Base-by-base conservation (phyloP, 2,329 filamentous ascomycete genomes). In the Curvularia sp. region DNA sequence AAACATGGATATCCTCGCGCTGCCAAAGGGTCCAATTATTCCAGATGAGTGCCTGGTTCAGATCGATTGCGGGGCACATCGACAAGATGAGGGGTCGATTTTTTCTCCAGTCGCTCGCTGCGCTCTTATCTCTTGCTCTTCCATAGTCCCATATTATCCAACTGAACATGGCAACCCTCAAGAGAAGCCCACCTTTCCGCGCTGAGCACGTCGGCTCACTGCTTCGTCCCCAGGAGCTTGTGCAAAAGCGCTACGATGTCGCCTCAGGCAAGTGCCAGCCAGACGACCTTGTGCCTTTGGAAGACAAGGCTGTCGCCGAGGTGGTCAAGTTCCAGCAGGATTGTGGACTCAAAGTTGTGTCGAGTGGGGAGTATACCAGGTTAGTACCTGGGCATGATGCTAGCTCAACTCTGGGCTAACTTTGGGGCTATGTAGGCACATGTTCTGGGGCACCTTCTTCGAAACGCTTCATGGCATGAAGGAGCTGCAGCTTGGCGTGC, bases 161-260 rank as follows among this genome's bases (percentile, higher is more conserved):
- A 77, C 78, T 61, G 75, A 78, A 66, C 32, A 67, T 67, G 73
- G 66, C 71, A 39, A 58, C 70, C 38, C 66, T 67, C 38, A 75
- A 75, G 61, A 70, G 72, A 70, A 73, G 62, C 63, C 84, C 86
- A 41, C 88, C 87, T 49, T 91, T 90, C 77, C 84, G 89, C 71
- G 88, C 88, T 59, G 89, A 92, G 77, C 89, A 92, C 65, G 83
- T 90, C 60, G 89, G 89, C 49, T 91, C 88, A 13, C 81, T 92
- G 30, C 84, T 91, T 57, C 87, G 89, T 30, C 88, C 89, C 1
- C 76, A 85, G 51, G 78, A 83, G 50, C 83, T 92, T 25, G 80
- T 89, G 13, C 80, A 85, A 46, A 84, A 84, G 47, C 82, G 89
- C 75, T 79, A 82, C 64, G 74, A 83, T 72, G 76, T 82, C 58